A percentile compares a stretch with the other conserved stretches of the same genome.
Conservation (phyloP, 2,329 filamentous ascomycete species). For the Pyrenophora tritici-repentis region DNA sequence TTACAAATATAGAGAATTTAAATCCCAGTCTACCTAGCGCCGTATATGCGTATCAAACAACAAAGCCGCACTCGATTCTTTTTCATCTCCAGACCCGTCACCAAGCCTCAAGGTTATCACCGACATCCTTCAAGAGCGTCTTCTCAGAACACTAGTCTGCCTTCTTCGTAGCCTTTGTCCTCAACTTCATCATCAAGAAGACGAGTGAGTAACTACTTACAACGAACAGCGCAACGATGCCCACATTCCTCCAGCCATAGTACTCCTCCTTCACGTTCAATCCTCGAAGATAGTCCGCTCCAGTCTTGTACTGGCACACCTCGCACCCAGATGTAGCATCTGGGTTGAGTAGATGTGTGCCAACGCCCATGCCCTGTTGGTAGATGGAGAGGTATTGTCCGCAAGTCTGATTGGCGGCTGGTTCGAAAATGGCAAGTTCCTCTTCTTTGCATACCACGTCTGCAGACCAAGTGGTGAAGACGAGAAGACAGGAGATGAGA, state of each 20-base stretch:
- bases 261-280: conserved; percentile 66
- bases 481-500: conserved; percentile 46
- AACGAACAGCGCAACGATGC: conserved; percentile 61
- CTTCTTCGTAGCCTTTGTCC: conserved; percentile 40
- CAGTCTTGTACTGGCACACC: conserved; percentile 64
- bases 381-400: conserved; percentile 62
- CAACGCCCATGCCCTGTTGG: conserved; percentile 52
- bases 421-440: conserved; percentile 51
- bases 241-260: conserved; percentile 70
- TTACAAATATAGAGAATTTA: too few relatives aligned
- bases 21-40: too few relatives aligned
- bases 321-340: conserved; percentile 59
- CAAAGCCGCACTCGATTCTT: too few relatives aligned
- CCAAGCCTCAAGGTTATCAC: too few relatives aligned
- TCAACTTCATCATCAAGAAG: conserved; percentile 49
- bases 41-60: too few relatives aligned
- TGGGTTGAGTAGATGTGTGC: conserved; percentile 62
- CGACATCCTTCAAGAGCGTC: too few relatives aligned
- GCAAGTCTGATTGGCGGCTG: conserved; percentile 60
- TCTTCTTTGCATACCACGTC: conserved; percentile 41
- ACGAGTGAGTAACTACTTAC: conserved; percentile 59
- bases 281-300: conserved; percentile 62
- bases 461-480: conserved; percentile 48
- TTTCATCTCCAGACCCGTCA: too few relatives aligned
- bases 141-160: background rate